These are phyloP conservation scores for Fagopyrum tataricum DNA, from an alignment of 148 eudicot species.

Conservation along the genomic window DNA sequence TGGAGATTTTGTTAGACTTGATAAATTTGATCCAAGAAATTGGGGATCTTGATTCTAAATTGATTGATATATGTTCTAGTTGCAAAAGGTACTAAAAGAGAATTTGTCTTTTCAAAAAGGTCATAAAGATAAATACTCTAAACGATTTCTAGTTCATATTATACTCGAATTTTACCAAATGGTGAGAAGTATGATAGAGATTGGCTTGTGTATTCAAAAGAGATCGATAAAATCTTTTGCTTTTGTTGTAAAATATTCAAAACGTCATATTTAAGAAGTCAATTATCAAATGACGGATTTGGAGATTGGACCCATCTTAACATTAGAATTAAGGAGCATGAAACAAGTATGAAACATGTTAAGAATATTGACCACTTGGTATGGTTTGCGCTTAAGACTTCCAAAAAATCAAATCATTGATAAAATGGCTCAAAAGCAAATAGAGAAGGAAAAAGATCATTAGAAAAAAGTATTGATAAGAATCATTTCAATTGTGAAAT, in stretches of 20 bases:
- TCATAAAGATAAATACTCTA: background rate
- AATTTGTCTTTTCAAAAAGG: no score
- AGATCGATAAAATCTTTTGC: slow-evolving; percentile 5
- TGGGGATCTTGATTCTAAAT: no score
- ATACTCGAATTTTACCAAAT: slow-evolving; percentile 15
- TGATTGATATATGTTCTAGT: no score
- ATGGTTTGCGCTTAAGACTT: slow-evolving; percentile 12
- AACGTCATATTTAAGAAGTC: slow-evolving; percentile 14
- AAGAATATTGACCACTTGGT: slow-evolving; percentile 8
- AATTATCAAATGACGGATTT: slow-evolving; percentile 21
- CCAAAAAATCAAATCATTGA: slow-evolving; percentile 13
- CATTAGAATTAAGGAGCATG: background rate
- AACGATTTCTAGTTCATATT: background rate
- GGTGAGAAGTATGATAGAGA: slow-evolving; percentile 10
- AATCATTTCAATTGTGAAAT: background rate
- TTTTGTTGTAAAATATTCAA: slow-evolving; percentile 21
- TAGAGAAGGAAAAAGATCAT: slow-evolving; percentile 3
- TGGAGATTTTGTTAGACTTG: no score
- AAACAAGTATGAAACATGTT: slow-evolving; percentile 9
- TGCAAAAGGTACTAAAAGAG: no score
- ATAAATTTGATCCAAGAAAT: no score
- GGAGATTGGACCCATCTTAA: slow-evolving; percentile 7
- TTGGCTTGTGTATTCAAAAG: slow-evolving; percentile 18
- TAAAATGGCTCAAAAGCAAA: slow-evolving; percentile 5
- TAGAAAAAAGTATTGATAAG: slow-evolving; percentile 12